phyloP scores from a whole-genome alignment of 1,139 yeast species.

The Hansenula lynferdii region DNA sequence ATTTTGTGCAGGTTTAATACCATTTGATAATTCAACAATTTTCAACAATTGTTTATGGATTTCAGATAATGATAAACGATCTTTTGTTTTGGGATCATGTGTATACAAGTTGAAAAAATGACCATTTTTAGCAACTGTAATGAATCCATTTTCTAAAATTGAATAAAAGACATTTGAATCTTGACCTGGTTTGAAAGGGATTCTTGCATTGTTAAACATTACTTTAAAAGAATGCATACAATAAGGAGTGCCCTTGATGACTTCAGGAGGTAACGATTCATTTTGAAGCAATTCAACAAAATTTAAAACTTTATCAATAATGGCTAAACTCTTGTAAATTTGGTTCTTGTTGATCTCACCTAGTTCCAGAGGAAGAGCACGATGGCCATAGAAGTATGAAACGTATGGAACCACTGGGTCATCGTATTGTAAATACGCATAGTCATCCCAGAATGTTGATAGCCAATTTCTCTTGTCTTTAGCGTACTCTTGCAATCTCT shows the following conservation, averaged over 20 bases:
- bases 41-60: conserved; percentile 61
- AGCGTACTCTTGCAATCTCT: conserved; percentile 57
- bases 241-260: conserved; percentile 74
- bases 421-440: conserved; percentile 85
- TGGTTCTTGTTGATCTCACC: conserved; percentile 59
- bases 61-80: conserved; percentile 53
- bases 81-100: conserved; percentile 47
- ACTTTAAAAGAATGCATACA: conserved; percentile 92
- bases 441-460: conserved; percentile 90
- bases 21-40: conserved; percentile 41
- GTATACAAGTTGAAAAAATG: conserved; percentile 79
- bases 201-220: conserved; percentile 88
- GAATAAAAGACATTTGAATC: conserved; percentile 46
- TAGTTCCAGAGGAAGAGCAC: conserved; percentile 49
- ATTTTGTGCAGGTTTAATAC: conserved; percentile 31
- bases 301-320: conserved; percentile 50
- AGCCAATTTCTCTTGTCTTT: conserved; percentile 78
- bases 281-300: conserved; percentile 52
- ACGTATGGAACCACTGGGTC: conserved; percentile 95
- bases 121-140: conserved; percentile 71
- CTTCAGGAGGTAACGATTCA: conserved; percentile 68
- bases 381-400: conserved; percentile 85
- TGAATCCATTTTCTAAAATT: conserved; percentile 59
- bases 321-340: conserved; percentile 66
- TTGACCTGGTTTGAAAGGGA: conserved; percentile 61